These are phyloP conservation scores for Populus alba DNA, from an alignment of 345 rosid genomes.

Conservation along the genomic window DNA sequence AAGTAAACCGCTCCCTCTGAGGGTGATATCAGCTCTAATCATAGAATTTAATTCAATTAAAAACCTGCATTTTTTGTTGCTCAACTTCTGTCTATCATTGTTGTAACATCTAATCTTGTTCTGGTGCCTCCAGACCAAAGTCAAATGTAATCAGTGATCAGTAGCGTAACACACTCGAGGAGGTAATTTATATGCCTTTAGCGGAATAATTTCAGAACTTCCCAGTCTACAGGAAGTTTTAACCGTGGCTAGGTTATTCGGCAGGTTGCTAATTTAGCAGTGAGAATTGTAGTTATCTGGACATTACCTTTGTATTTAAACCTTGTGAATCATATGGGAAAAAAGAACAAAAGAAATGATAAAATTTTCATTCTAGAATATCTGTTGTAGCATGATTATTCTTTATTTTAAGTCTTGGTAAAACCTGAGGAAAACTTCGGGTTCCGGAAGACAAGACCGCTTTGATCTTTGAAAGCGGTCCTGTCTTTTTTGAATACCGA, in stretches of 20 bases:
- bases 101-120: slow-evolving; percentile 36
- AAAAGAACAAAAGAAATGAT: not conserved
- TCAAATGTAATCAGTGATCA: slow-evolving; percentile 28
- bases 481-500: too few species aligned
- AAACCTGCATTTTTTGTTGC: not conserved
- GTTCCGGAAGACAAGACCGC: too few species aligned
- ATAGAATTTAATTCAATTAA: not conserved
- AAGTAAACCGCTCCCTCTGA: slow-evolving; percentile 4
- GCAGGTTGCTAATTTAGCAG: slow-evolving; percentile 24
- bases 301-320: slow-evolving; percentile 19
- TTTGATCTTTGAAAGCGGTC: too few species aligned
- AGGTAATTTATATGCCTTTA: slow-evolving; percentile 13
- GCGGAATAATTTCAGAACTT: slow-evolving; percentile 25
- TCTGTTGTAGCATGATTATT: not conserved
- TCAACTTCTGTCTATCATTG: slow-evolving; percentile 16
- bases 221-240: slow-evolving; percentile 21
- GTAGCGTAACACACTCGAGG: slow-evolving; percentile 21
- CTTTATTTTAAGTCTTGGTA: too few species aligned
- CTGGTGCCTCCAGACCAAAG: slow-evolving; percentile 36
- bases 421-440: too few species aligned
- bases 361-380: not conserved
- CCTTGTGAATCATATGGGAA: slow-evolving; percentile 2
- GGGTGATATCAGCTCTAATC: slow-evolving; percentile 19
- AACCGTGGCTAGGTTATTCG: slow-evolving; percentile 19
- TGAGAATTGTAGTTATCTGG: slow-evolving; percentile 21